Evolutionary conservation across 305 asterid genomes (phyloP), one percentile per base, ranked within the genome.

Genomic region (Fraxinus sp.): DNA sequence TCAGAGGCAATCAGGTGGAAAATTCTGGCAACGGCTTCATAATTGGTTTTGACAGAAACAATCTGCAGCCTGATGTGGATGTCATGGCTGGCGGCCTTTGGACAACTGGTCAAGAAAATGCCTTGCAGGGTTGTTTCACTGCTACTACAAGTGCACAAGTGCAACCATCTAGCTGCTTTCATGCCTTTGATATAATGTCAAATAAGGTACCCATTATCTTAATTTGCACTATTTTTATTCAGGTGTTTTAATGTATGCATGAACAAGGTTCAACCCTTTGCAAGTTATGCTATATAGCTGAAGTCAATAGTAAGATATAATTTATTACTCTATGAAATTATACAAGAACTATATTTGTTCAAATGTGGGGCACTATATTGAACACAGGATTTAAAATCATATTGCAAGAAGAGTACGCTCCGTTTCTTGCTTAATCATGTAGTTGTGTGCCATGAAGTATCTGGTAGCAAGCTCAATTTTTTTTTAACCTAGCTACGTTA

Each of bases 81-180:
- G 87, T 85, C 39, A 71, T 80, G 86, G 84, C 88, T 86, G 89
- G 89, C 74, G 73, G 83, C 41, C 86, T 90, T 36, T 92, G 97
- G 97, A 86, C 91, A 88, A 75, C 90, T 7, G 88, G 90, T 83
- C 90, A 76, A 55, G 91, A 78, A 66, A 91, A 88, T 89, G 81
- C 79, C 28, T 86, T 88, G 86, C 92, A 86, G 46, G 87, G 84
- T 68, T 83, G 86, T 87, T 87, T 89, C 81, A 81, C 86, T 83
- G 80, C 83, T 85, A 75, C 86, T 84, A 80, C 89, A 82, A 79
- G 80, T 74, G 84, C 88, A 13, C 88, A 79, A 80, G 84, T 82
- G 78, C 91, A 86, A 73, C 78, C 94, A 41, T 84, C 98, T 73
- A 89, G 85, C 55, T 86, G 80, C 88, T 91, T 91, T 79, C 90